A percentile compares a stretch with the other conserved stretches of the same genome.
These are phyloP conservation scores for Lepiota subincarnata DNA, from an alignment of 768 basidiomycete genomes.

Conservation along the genomic window DNA sequence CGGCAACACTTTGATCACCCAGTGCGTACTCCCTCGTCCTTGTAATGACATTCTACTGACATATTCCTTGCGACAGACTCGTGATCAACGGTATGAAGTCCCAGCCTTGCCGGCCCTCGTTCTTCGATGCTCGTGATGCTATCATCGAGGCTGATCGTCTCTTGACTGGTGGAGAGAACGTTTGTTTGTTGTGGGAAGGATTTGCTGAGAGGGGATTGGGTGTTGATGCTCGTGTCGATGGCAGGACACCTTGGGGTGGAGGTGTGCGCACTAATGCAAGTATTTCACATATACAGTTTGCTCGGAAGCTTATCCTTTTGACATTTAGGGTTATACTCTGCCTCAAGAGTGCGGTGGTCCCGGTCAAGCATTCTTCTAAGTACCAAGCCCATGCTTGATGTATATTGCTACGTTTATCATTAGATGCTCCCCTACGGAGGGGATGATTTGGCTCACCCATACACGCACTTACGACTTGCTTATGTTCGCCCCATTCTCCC, in stretches of 20 bases:
- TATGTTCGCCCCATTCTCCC: no score
- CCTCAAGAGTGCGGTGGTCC: slow-evolving; percentile 21
- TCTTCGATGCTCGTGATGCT: slow-evolving; percentile 87
- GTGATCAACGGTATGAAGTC: slow-evolving; percentile 93
- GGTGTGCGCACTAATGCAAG: slow-evolving; percentile 67
- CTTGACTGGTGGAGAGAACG: slow-evolving; percentile 91
- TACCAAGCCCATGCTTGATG: no score
- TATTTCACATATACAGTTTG: slow-evolving; percentile 8
- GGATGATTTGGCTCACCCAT: no score
- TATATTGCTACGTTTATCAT: no score
- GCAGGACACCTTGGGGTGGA: slow-evolving; percentile 90
- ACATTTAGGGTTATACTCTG: slow-evolving; percentile 22
- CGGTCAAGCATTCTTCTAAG: no score
- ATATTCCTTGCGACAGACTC: slow-evolving; percentile 37
- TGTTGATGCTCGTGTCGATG: slow-evolving; percentile 64
- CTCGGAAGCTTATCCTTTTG: background rate
- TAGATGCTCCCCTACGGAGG: no score
- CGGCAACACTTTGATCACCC: slow-evolving; percentile 82
- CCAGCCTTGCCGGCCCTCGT: slow-evolving; percentile 85
- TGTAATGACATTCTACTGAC: background rate
- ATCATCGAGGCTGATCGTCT: slow-evolving; percentile 89
- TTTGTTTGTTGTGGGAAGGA: slow-evolving; percentile 80
- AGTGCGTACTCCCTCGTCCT: slow-evolving; percentile 35
- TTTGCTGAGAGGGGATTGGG: slow-evolving; percentile 85
- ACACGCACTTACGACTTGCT: no score